A percentile compares a stretch with the other conserved stretches of the same genome.
phyloP scores from a whole-genome alignment of 2,329 filamentous ascomycete genomes.

The Penicillium sp. region DNA sequence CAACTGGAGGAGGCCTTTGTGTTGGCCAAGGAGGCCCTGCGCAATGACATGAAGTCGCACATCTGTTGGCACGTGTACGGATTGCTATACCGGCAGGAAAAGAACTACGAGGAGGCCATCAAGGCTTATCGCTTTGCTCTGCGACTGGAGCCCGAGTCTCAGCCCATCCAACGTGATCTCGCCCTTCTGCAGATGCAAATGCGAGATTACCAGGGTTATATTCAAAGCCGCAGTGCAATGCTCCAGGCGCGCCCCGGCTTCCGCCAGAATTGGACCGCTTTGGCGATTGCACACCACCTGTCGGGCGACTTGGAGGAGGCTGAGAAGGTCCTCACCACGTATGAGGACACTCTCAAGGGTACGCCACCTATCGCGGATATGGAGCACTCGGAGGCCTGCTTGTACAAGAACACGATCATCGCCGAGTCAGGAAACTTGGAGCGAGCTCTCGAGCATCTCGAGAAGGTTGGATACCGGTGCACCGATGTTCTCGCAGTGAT shows the following conservation, averaged over 20 bases:
- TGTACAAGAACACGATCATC: slow-evolving; percentile 96
- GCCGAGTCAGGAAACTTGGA: slow-evolving; percentile 83
- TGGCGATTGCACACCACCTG: slow-evolving; percentile 90
- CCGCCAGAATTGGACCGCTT: slow-evolving; percentile 95
- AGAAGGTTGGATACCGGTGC: slow-evolving; percentile 73
- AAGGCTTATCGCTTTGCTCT: slow-evolving; percentile 98
- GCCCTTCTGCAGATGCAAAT: slow-evolving; percentile 94
- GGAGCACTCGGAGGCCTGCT: slow-evolving; percentile 87
- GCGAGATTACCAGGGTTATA: slow-evolving; percentile 91
- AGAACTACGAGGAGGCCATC: slow-evolving; percentile 98
- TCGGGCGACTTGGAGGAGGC: slow-evolving; percentile 82
- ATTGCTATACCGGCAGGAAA: slow-evolving; percentile 84
- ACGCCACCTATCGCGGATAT: slow-evolving; percentile 76
- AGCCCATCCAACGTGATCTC: slow-evolving; percentile 90
- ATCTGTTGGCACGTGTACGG: slow-evolving; percentile 99
- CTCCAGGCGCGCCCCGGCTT: slow-evolving; percentile 78
- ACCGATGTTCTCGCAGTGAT: slow-evolving; percentile 82
- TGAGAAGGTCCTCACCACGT: slow-evolving; percentile 86
- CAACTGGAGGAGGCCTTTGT: slow-evolving; percentile 93
- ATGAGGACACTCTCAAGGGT: slow-evolving; percentile 88
- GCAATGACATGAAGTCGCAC: slow-evolving; percentile 97
- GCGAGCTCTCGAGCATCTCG: slow-evolving; percentile 82
- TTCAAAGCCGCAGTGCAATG: slow-evolving; percentile 86
- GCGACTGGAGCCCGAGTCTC: slow-evolving; percentile 87
- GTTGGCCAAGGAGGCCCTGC: slow-evolving; percentile 87